Conservation (phyloP, 352 stramenopile genomes). For the Globisporangium middletonii region DNA sequence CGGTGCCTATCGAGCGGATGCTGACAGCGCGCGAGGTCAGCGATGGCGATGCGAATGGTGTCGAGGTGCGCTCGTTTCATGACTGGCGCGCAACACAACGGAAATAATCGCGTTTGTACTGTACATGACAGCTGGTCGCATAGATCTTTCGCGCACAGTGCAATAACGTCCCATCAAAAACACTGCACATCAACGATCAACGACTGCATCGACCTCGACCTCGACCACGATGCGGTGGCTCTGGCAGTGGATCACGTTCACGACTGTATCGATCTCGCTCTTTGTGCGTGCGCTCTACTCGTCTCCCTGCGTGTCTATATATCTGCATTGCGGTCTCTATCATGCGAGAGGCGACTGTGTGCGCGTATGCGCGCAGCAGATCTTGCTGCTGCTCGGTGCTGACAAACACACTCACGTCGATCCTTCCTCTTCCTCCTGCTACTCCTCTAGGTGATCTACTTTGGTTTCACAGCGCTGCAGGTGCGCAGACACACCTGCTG, state of each 20-base stretch:
- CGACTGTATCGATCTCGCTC: slow-evolving; percentile 42
- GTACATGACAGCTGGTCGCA: background rate
- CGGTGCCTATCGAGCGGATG: no score
- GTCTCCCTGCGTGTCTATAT: no score
- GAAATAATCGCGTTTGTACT: no score
- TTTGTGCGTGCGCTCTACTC: slow-evolving; percentile 36
- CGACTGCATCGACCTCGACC: background rate
- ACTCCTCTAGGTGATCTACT: slow-evolving; percentile 40
- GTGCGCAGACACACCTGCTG: slow-evolving; percentile 9
- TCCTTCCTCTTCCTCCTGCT: background rate
- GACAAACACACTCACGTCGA: background rate
- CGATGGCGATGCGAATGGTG: no score
- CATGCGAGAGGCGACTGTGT: background rate
- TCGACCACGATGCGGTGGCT: slow-evolving; percentile 14
- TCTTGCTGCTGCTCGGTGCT: background rate
- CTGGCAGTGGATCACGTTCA: slow-evolving; percentile 47
- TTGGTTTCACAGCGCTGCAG: slow-evolving; percentile 46
- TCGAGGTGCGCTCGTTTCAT: no score
- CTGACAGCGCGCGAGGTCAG: no score
- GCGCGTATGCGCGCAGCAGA: no score
- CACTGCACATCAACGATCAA: background rate
- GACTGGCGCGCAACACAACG: no score
- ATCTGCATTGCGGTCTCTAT: no score
- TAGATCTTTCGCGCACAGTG: background rate
- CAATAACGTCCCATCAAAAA: background rate